Evolutionary conservation across 805 yeast species (phyloP).

Genomic region (Wickerhamiella kurtzmanii): DNA sequence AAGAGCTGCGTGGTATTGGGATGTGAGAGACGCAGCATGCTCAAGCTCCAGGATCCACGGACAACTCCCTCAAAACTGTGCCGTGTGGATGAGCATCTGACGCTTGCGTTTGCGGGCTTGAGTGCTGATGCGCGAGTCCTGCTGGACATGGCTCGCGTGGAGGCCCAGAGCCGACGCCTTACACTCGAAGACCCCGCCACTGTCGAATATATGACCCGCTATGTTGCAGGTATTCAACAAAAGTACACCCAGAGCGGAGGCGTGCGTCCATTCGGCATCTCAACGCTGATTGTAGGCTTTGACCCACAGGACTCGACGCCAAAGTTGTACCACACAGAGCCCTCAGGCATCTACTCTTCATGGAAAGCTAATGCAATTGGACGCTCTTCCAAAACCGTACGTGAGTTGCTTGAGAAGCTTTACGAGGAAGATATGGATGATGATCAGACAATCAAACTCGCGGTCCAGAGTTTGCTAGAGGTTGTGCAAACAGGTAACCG

Average conservation of each 20-base stretch:
- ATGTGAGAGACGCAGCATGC: constrained; percentile 89
- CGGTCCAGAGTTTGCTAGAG: constrained; percentile 78
- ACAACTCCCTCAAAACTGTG: constrained; percentile 92
- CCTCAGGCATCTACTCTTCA: constrained; percentile 91
- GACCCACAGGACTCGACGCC: constrained; percentile 76
- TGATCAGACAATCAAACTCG: constrained; percentile 62
- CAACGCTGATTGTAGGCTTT: constrained; percentile 91
- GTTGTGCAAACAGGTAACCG: constrained; percentile 97
- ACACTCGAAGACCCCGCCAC: constrained; percentile 91
- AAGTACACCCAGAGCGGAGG: constrained; percentile 96
- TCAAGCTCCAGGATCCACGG: constrained; percentile 91
- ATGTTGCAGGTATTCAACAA: constrained; percentile 97
- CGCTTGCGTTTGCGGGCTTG: constrained; percentile 90
- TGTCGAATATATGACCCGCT: constrained; percentile 81
- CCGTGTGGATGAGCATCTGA: constrained; percentile 77
- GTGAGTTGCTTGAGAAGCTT: constrained; percentile 87
- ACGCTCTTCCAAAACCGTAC: constrained; percentile 83
- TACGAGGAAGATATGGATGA: constrained; percentile 47
- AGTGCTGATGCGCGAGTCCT: constrained; percentile 96
- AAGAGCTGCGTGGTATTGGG: constrained; percentile 80
- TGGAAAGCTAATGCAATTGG: constrained; percentile 99
- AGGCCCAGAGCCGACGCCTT: constrained; percentile 87
- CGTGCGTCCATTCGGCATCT: constrained; percentile 94
- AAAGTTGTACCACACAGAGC: constrained; percentile 85
- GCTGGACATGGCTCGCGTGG: constrained; percentile 89